Evolutionary conservation across 306 rosid species (phyloP), one percentile per base, ranked within the genome.

Genomic region (Benincasa hispida): DNA sequence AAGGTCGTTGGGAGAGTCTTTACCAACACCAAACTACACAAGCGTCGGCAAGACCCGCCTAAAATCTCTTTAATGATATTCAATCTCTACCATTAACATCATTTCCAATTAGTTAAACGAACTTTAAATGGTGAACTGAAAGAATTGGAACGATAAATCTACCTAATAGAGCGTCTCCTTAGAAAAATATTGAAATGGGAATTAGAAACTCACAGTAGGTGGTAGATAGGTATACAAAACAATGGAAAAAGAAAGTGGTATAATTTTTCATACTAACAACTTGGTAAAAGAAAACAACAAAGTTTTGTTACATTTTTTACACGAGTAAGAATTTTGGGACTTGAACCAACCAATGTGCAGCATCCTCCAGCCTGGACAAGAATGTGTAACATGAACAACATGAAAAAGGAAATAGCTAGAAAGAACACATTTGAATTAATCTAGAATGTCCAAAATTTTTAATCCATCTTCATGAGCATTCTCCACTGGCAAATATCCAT

Each of bases 291-390:
- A 12, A 50, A 50, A 41, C 6, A 4, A 18, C 10, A 53, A 24
- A n/a, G n/a, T n/a, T 21, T 50, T 5, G 59, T 57, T 74, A 89
- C 96, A 83, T 85, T 75, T 77, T 86, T 87, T 10, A 85, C 79
- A 13, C 90, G 87, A 2, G 92, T 86, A 65, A 92, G 94, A 79
- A 90, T 90, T 84, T 90, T 96, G 1, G 98, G 96, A 84, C 98
- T 92, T 30, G 96, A 90, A 81, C 94, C 92, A 77, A 85, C 96
- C 70, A 92, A 84, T 78, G 91, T 84, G 61, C 98, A 92, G 35
- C n/a, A n/a, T n/a, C 98, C 96, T 79, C 98, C 77, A 79, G 91
- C 98, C 97, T 93, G 87, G 22, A 41, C n/a, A 12, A 68, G n/a
- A 68, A 68, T 42, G 10, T 8, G 18, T 7, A 66, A 41, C 34